Percentiles rank a stretch among this genome's conserved stretches.
These are phyloP conservation scores for Penicillium verrucosum DNA, from an alignment of 2,329 filamentous ascomycete species.

Conservation along the genomic window DNA sequence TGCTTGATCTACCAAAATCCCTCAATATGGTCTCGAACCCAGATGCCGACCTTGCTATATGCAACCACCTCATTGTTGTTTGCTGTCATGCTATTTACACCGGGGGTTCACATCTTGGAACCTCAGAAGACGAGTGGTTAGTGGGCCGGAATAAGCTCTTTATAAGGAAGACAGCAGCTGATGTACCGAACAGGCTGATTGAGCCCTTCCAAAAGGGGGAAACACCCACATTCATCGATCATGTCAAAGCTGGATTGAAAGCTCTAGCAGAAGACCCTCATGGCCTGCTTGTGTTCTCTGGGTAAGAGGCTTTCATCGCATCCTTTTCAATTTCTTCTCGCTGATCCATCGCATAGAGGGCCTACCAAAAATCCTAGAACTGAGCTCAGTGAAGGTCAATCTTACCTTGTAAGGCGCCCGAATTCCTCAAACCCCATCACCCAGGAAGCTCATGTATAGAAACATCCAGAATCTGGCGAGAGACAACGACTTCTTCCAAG, in stretches of 20 bases:
- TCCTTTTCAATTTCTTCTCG: constrained; percentile 16
- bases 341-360: constrained; percentile 46
- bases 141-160: not conserved
- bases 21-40: not conserved
- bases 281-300: constrained; percentile 67
- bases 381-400: constrained; percentile 57
- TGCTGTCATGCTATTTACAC: constrained; percentile 82
- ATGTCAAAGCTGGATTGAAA: constrained; percentile 64
- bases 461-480: constrained; percentile 31
- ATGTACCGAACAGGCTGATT: constrained; percentile 55
- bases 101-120: constrained; percentile 54
- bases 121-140: constrained; percentile 60
- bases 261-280: constrained; percentile 48
- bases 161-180: not conserved
- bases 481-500: constrained; percentile 35
- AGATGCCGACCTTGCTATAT: not conserved
- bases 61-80: constrained; percentile 66
- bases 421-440: not conserved
- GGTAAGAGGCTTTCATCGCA: constrained; percentile 46
- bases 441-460: not conserved
- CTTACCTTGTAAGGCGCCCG: constrained; percentile 52
- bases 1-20: too few species aligned
- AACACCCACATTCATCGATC: constrained; percentile 73
- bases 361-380: constrained; percentile 59
- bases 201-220: constrained; percentile 75